Evolutionary conservation across 805 yeast species (phyloP), one percentile per base, ranked within the genome.

Genomic region (Cyberlindnera xylosilytica): DNA sequence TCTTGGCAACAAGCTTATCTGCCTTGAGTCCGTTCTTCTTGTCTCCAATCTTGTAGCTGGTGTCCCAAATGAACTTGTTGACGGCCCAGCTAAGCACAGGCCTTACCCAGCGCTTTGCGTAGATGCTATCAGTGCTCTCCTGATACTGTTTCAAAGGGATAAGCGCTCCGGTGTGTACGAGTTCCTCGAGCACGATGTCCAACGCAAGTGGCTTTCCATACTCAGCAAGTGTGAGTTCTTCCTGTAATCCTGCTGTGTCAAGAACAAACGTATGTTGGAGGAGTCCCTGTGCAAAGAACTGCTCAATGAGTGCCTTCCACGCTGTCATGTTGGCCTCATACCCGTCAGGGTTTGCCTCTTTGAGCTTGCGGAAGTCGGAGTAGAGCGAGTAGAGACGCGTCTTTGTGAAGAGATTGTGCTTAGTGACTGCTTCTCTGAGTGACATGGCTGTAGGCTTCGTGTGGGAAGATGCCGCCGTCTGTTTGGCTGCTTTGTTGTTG

Each of bases 341-440:
- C 1, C 73, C 73, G n/a, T 69, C 73, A 10, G 62, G 62, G 45
- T 69, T 69, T 17, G 62, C 49, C 16, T 66, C 66, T 32, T 61
- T 53, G 27, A 67, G 50, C 29, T 56, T 57, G 34, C 65, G 55
- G 45, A 67, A 67, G 46, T 67, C 72, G 3, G 65, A 64, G 46
- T 68, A 69, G 1, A 69, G 55, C 5, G 73, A 69, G 32, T 50
- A 56, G 15, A 68, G 44, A 23, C 73, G 56, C 6, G 72, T 65
- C 58, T 47, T 57, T 18, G 65, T 57, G 47, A 58, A 58, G 11
- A 57, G 50, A 6, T 51, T 38, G 41, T 58, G 58, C 10, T n/a
- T 19, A 6, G 32, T 17, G 0, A 55, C 56, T 4, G 47, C 30
- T 6, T 55, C 52, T 41, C 61, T 43, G 6, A 54, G 39, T 15